Conservation (phyloP, 1,139 yeast genomes). For the Yamadazyma triangularis region DNA sequence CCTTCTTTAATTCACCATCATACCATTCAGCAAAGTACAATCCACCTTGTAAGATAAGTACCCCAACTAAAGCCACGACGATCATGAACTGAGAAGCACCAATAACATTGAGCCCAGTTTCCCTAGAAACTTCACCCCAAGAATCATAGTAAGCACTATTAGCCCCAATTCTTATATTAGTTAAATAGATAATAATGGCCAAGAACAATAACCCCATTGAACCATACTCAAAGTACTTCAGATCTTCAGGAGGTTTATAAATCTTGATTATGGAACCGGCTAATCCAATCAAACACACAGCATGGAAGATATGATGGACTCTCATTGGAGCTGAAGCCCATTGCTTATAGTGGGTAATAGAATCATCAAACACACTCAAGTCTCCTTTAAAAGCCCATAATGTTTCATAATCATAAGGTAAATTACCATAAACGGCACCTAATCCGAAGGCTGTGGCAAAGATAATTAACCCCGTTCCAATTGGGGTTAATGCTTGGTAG, state of each 20-base stretch:
- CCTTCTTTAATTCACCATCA: constrained; percentile 51
- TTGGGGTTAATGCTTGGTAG: constrained; percentile 47
- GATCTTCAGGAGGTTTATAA: constrained; percentile 79
- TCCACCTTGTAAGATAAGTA: constrained; percentile 79
- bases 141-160: constrained; percentile 62
- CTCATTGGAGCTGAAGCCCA: constrained; percentile 65
- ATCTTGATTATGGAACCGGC: constrained; percentile 73
- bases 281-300: constrained; percentile 57
- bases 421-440: constrained; percentile 74
- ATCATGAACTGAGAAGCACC: constrained; percentile 86
- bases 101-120: constrained; percentile 84
- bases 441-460: constrained; percentile 65
- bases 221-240: constrained; percentile 87
- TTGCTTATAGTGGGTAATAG: constrained; percentile 67
- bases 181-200: constrained; percentile 72
- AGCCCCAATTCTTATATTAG: constrained; percentile 81
- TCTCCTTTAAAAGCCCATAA: constrained; percentile 57
- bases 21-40: constrained; percentile 86
- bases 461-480: constrained; percentile 45
- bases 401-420: constrained; percentile 79
- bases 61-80: constrained; percentile 68
- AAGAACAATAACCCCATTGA: constrained; percentile 67
- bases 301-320: constrained; percentile 59
- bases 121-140: constrained; percentile 92
- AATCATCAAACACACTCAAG: constrained; percentile 51